Evolutionary conservation across 306 rosid genomes (phyloP).

Genomic region (Vigna reflexopilosa): DNA sequence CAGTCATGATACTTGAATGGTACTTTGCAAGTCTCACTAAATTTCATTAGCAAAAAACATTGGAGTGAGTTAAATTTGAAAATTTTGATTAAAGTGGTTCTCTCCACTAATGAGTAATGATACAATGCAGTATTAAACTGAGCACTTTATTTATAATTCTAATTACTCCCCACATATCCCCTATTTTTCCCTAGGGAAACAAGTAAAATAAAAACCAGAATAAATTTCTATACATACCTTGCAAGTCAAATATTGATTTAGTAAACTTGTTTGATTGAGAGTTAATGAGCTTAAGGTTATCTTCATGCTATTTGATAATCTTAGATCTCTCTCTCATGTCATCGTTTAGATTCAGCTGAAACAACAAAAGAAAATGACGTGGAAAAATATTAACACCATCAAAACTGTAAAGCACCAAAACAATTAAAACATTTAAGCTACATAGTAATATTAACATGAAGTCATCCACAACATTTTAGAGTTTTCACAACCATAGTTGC

Average conservation of each 20-base stretch:
- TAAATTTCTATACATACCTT: slow-evolving; percentile 49
- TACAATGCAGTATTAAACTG: neutral
- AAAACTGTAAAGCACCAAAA: neutral
- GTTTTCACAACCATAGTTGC: too few relatives aligned
- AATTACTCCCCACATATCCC: neutral
- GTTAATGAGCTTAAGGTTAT: slow-evolving; percentile 63
- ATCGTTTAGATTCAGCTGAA: slow-evolving; percentile 43
- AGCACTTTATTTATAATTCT: slow-evolving; percentile 18
- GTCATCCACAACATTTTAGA: neutral
- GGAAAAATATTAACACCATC: neutral
- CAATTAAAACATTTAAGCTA: neutral
- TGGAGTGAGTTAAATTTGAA: slow-evolving; percentile 3
- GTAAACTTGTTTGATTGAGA: slow-evolving; percentile 50
- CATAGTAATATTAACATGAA: neutral
- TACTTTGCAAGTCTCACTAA: slow-evolving; percentile 67
- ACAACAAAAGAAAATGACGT: slow-evolving; percentile 26
- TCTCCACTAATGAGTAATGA: neutral
- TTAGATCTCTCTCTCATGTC: slow-evolving; percentile 30
- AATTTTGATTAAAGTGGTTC: neutral
- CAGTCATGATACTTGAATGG: too few relatives aligned
- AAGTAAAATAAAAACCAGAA: neutral
- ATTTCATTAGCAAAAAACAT: slow-evolving; percentile 43
- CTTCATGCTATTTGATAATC: slow-evolving; percentile 57
- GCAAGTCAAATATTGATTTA: slow-evolving; percentile 60
- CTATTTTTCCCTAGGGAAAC: neutral